These are phyloP conservation scores for Pseudonectria foliicola DNA, from an alignment of 2,329 filamentous ascomycete species.

Conservation along the genomic window DNA sequence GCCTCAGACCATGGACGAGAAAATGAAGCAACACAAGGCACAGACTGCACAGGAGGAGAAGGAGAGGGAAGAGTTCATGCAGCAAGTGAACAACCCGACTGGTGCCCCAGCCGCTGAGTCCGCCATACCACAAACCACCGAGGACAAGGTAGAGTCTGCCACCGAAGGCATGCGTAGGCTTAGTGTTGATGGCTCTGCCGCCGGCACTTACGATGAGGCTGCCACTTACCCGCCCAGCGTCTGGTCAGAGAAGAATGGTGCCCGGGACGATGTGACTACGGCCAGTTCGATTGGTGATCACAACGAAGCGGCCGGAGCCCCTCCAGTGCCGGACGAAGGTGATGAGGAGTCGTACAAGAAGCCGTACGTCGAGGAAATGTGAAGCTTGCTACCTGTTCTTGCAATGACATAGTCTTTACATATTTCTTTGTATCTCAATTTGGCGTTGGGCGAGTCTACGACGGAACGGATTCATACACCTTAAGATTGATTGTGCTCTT, in stretches of 20 bases:
- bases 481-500: too few relatives aligned
- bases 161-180: conserved; percentile 15
- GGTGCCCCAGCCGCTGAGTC: not conserved
- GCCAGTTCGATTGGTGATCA: conserved; percentile 17
- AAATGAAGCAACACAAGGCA: conserved; percentile 23
- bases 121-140: conserved; percentile 8
- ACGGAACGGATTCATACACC: too few relatives aligned
- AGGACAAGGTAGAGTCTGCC: conserved; percentile 13
- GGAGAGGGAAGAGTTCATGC: conserved; percentile 14
- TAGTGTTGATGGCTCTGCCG: conserved; percentile 3
- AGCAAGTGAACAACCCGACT: not conserved
- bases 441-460: too few relatives aligned
- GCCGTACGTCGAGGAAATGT: conserved; percentile 16
- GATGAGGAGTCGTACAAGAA: conserved; percentile 17
- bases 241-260: conserved; percentile 10
- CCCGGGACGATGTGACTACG: conserved; percentile 13
- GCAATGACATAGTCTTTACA: too few relatives aligned
- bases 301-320: conserved; percentile 5
- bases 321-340: conserved; percentile 7
- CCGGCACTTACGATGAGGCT: too few relatives aligned
- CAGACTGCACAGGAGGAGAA: conserved; percentile 14
- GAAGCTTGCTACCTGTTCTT: not conserved
- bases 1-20: conserved; percentile 21
- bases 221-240: too few relatives aligned
- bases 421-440: too few relatives aligned